A percentile compares a stretch with the other conserved stretches of the same genome.
Conservation (phyloP, 177 flowering plant genomes). For the Vitis hybrid region DNA sequence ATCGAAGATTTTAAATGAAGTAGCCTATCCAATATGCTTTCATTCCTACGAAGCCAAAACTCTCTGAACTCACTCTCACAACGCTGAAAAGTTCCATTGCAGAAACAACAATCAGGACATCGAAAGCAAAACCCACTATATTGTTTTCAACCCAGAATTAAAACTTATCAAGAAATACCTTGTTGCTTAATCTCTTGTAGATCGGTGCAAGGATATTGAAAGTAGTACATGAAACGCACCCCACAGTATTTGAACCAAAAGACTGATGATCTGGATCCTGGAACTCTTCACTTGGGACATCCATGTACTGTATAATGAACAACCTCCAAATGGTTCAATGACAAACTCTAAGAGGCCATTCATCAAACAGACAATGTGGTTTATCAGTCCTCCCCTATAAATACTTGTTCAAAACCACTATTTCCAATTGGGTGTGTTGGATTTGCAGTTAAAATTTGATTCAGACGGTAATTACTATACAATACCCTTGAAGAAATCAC, state of each 20-base stretch:
- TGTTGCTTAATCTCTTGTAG: conserved; percentile 25
- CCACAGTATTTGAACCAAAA: not conserved
- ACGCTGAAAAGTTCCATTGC: conserved; percentile 2
- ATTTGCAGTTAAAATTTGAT: too few species aligned
- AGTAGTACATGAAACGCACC: conserved; percentile 29
- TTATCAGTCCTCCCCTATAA: not conserved
- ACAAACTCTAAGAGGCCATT: not conserved
- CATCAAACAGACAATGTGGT: conserved; percentile 2
- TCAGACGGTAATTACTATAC: too few species aligned
- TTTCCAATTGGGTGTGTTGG: too few species aligned
- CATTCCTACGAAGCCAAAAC: conserved; percentile 22
- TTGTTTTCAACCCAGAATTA: not conserved
- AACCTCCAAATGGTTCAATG: too few species aligned
- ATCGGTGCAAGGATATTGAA: conserved; percentile 40
- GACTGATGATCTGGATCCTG: not conserved
- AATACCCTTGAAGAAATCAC: too few species aligned
- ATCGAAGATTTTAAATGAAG: conserved; percentile 18
- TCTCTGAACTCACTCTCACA: conserved; percentile 29
- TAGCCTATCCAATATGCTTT: conserved; percentile 21
- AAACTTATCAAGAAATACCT: conserved; percentile 3
- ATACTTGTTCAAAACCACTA: too few species aligned
- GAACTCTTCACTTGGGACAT: not conserved
- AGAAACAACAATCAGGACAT: not conserved
- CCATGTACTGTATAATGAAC: not conserved
- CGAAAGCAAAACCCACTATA: not conserved